phyloP scores from a whole-genome alignment of 306 rosid species.

The Sicyos baderoa region DNA sequence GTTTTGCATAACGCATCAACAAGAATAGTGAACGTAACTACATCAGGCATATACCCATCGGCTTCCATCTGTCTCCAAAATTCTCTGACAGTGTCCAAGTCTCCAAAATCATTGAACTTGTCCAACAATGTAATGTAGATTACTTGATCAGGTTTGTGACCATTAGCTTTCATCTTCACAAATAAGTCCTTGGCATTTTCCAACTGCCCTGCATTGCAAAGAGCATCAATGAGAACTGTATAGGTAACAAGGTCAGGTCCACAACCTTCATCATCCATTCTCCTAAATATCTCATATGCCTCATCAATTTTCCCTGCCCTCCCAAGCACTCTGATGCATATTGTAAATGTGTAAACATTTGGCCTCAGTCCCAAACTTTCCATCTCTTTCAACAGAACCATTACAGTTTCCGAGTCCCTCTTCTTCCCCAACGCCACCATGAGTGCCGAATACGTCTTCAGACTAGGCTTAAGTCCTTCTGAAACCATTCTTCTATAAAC shows the following conservation, averaged over 20 bases:
- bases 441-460: conserved; percentile 86
- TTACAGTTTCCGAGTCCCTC: conserved; percentile 61
- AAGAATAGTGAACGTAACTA: conserved; percentile 73
- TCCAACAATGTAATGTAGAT: conserved; percentile 75
- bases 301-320: conserved; percentile 75
- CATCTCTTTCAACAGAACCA: conserved; percentile 75
- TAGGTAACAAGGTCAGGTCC: conserved; percentile 87
- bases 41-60: conserved; percentile 81
- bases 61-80: conserved; percentile 80
- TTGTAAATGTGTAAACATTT: conserved; percentile 78
- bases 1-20: conserved; percentile 69
- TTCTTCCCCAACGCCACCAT: conserved; percentile 86
- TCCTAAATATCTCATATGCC: conserved; percentile 56
- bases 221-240: conserved; percentile 86
- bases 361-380: conserved; percentile 73
- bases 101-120: conserved; percentile 55
- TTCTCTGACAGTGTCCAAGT: conserved; percentile 46
- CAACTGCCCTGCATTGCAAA: conserved; percentile 62
- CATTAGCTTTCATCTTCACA: conserved; percentile 51
- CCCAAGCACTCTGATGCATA: conserved; percentile 87
- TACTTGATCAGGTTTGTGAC: conserved; percentile 75
- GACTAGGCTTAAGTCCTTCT: conserved; percentile 74
- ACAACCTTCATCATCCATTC: conserved; percentile 82
- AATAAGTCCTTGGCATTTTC: conserved; percentile 59
- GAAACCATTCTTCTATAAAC: conserved; percentile 60